Conservation (phyloP, 78 protist species). For the Reticulomyxa filosa region DNA sequence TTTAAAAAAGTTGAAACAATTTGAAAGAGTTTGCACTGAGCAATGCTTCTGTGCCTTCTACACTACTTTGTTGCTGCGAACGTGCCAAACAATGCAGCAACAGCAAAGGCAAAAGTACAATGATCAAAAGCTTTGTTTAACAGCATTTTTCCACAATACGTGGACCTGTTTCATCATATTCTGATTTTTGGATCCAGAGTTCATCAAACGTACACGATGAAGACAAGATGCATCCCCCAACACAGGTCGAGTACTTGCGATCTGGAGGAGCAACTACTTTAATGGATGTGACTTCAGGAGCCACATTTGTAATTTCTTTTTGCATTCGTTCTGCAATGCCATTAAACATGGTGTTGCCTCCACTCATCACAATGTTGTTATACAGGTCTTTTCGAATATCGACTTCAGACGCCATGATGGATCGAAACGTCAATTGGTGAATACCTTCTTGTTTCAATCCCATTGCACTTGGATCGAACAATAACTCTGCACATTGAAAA, state of each 20-base stretch:
- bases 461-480: not conserved
- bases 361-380: not conserved
- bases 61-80: too few species aligned
- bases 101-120: too few species aligned
- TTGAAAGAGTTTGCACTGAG: too few species aligned
- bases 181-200: too few species aligned
- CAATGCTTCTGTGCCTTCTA: too few species aligned
- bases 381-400: not conserved
- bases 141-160: too few species aligned
- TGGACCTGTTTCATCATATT: too few species aligned
- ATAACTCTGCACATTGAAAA: not conserved
- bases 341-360: not conserved
- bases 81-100: too few species aligned
- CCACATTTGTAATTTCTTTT: not conserved
- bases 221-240: too few species aligned
- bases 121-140: too few species aligned
- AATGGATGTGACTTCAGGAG: not conserved
- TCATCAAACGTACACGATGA: too few species aligned
- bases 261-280: not conserved
- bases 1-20: too few species aligned
- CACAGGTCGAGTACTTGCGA: not conserved
- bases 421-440: not conserved
- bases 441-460: not conserved
- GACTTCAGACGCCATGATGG: not conserved
- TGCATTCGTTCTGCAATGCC: not conserved